Evolutionary conservation across 2,329 filamentous ascomycete genomes (phyloP).

Genomic region (Canariomyces notabilis): DNA sequence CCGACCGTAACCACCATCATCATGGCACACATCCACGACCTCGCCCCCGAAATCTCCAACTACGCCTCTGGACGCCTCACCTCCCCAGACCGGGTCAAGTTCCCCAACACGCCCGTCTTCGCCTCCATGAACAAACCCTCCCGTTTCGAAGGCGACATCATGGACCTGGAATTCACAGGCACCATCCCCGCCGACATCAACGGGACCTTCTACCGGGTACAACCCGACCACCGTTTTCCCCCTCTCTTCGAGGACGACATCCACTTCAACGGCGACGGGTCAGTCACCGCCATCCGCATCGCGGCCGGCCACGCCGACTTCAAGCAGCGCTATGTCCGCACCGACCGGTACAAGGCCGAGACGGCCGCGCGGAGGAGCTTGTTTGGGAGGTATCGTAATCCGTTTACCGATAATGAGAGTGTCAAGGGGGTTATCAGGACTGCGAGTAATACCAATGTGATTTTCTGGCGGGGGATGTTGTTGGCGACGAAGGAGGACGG

Average conservation of each 20-base stretch:
- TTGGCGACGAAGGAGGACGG: constrained; percentile 53
- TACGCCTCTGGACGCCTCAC: constrained; percentile 31
- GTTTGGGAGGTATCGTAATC: constrained; percentile 54
- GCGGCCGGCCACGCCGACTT: constrained; percentile 37
- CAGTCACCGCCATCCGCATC: constrained; percentile 39
- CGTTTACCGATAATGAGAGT: constrained; percentile 50
- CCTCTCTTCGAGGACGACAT: constrained; percentile 50
- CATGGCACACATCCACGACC: constrained; percentile 35
- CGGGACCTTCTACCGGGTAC: constrained; percentile 46
- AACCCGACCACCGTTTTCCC: constrained; percentile 50
- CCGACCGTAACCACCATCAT: background rate
- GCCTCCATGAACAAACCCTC: constrained; percentile 36
- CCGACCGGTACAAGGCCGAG: constrained; percentile 32
- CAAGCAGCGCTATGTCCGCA: constrained; percentile 40
- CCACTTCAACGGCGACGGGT: constrained; percentile 34
- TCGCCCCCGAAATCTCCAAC: constrained; percentile 30
- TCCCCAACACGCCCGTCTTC: constrained; percentile 32
- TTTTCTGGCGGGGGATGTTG: constrained; percentile 51
- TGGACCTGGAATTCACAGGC: constrained; percentile 38
- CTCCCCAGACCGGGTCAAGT: constrained; percentile 27
- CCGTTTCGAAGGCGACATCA: constrained; percentile 32
- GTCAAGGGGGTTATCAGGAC: constrained; percentile 52
- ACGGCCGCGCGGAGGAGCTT: constrained; percentile 32
- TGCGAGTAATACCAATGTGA: constrained; percentile 56
- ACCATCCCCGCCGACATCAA: constrained; percentile 40